Conservation (phyloP, 371 early-diverging fungal genomes). For the Funneliformis caledonium region DNA sequence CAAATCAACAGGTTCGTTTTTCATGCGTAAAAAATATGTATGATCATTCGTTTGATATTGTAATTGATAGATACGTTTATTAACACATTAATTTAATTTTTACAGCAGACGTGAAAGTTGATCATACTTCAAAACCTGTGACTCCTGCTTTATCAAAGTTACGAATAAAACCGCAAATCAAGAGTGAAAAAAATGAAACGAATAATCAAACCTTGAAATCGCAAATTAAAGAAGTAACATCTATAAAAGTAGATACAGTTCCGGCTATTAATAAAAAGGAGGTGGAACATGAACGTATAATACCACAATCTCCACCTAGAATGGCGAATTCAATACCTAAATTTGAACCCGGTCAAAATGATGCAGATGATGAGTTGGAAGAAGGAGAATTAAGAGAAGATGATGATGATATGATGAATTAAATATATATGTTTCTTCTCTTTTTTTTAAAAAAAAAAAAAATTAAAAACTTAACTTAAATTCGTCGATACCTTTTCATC, state of each 20-base stretch:
- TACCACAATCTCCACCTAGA: not conserved
- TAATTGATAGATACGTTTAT: not conserved
- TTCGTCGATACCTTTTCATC: too few relatives aligned
- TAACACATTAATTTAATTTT: not conserved
- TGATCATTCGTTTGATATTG: not conserved
- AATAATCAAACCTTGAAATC: not conserved
- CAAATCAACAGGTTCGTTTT: slow-evolving; percentile 18
- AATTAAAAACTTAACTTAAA: too few relatives aligned
- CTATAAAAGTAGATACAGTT: not conserved
- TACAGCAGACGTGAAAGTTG: not conserved
- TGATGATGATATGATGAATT: slow-evolving; percentile 2
- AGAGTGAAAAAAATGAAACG: not conserved
- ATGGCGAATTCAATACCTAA: not conserved
- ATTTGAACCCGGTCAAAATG: not conserved
- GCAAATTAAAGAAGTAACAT: not conserved
- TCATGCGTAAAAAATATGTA: not conserved
- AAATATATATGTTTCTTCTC: not conserved
- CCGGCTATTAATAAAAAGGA: not conserved
- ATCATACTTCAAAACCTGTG: not conserved
- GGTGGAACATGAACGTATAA: not conserved
- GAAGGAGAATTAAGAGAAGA: slow-evolving; percentile 18
- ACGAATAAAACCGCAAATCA: not conserved
- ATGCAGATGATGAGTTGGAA: slow-evolving; percentile 25
- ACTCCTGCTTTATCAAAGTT: not conserved
- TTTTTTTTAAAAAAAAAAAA: too few relatives aligned